Evolutionary conservation across 192 early-diverging fungal genomes (phyloP).

Genomic region (Mortierella alpina): DNA sequence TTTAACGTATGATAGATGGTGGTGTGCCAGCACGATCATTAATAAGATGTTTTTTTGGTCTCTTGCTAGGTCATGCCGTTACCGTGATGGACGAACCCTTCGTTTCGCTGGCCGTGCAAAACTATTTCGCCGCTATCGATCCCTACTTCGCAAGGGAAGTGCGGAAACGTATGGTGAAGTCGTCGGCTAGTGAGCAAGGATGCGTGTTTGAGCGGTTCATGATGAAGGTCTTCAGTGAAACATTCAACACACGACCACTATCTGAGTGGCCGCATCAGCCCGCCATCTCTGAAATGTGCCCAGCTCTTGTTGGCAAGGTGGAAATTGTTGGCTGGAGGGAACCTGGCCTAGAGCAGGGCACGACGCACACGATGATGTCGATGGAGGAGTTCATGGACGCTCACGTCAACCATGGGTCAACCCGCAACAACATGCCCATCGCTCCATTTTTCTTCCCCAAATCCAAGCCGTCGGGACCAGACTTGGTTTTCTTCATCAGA

Average conservation of each 20-base stretch:
- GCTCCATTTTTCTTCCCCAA: constrained; percentile 30
- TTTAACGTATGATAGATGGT: neutral
- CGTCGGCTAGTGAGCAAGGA: constrained; percentile 11
- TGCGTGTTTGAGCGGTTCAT: constrained; percentile 17
- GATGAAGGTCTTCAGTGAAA: constrained; percentile 20
- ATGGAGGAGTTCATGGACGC: constrained; percentile 30
- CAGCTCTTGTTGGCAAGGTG: constrained; percentile 31
- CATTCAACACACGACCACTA: too few relatives aligned
- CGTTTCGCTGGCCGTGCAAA: constrained; percentile 16
- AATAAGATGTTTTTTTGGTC: too few relatives aligned
- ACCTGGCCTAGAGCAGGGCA: constrained; percentile 31
- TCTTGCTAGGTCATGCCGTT: constrained; percentile 4
- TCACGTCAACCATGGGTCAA: constrained; percentile 23
- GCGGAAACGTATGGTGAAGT: constrained; percentile 4
- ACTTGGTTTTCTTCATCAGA: constrained; percentile 23
- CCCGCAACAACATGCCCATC: constrained; percentile 11
- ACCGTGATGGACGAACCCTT: constrained; percentile 22
- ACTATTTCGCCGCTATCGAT: constrained; percentile 11
- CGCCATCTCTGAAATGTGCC: constrained; percentile 23
- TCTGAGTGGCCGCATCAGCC: constrained; percentile 30
- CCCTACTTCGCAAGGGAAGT: constrained; percentile 12
- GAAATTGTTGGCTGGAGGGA: constrained; percentile 27
- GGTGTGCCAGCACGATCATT: too few relatives aligned
- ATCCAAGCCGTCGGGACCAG: constrained; percentile 22
- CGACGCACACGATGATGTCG: constrained; percentile 3